These are phyloP conservation scores for Fusarium beomiforme DNA, from an alignment of 2,329 filamentous ascomycete species.

Conservation along the genomic window DNA sequence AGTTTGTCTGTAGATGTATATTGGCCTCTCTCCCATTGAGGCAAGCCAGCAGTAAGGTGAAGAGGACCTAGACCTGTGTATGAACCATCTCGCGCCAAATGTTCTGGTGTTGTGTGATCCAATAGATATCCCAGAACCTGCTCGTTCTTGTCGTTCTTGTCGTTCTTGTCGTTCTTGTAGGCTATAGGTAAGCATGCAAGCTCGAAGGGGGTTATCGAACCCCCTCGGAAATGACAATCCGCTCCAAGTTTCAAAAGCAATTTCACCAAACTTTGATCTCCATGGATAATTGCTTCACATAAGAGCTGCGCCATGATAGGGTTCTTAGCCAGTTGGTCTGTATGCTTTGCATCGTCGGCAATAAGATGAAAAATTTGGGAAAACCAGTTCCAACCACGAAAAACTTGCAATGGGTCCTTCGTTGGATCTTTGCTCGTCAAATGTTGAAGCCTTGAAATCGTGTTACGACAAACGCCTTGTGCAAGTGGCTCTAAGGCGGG, in stretches of 20 bases:
- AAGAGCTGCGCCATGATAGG: background rate
- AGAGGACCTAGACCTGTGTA: background rate
- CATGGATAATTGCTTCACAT: background rate
- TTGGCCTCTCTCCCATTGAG: fast-evolving
- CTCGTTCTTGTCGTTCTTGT: too few relatives aligned
- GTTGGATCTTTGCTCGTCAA: too few relatives aligned
- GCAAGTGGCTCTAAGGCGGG: background rate
- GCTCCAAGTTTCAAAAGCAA: background rate
- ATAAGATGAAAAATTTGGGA: background rate
- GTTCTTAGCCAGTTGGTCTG: background rate
- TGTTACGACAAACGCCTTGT: background rate
- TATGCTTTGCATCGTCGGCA: background rate
- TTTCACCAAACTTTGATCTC: background rate
- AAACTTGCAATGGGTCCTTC: too few relatives aligned
- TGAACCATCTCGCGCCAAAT: background rate
- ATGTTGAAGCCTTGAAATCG: background rate
- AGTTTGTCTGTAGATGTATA: background rate
- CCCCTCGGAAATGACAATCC: background rate
- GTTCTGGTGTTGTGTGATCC: background rate
- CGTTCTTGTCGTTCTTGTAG: fast-evolving
- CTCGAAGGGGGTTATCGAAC: background rate
- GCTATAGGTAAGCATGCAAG: background rate
- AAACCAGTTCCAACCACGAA: too few relatives aligned
- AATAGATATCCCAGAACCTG: background rate
- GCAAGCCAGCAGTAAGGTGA: background rate